Conservation (phyloP, 257 asterid species). For the Nemophila menziesii region DNA sequence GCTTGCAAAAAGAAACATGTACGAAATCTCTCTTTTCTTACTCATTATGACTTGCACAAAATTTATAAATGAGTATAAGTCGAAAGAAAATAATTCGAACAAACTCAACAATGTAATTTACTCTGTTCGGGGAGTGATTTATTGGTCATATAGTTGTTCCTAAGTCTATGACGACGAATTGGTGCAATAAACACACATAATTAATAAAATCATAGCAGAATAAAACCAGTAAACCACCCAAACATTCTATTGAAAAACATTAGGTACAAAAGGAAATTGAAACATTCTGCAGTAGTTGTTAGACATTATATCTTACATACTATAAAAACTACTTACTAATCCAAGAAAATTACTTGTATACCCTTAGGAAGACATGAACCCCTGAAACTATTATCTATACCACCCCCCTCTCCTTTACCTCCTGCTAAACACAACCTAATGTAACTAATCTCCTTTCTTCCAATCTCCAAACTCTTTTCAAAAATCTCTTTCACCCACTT, state of each 20-base stretch:
- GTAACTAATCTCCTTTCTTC: conserved; percentile 14
- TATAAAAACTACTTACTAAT: conserved; percentile 24
- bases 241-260: conserved; percentile 20
- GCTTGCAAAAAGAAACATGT: conserved; percentile 1
- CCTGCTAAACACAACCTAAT: conserved; percentile 46
- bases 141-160: neutral
- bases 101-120: no score
- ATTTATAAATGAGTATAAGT: conserved; percentile 16
- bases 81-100: conserved; percentile 13
- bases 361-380: conserved; percentile 65
- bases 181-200: no score
- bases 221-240: conserved; percentile 10
- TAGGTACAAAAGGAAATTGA: conserved; percentile 22
- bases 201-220: no score
- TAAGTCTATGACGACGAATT: no score
- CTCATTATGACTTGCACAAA: conserved; percentile 7
- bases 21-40: neutral
- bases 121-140: neutral
- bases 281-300: neutral
- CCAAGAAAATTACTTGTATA: conserved; percentile 42
- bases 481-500: conserved; percentile 57
- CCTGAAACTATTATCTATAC: conserved; percentile 39
- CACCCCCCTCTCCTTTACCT: conserved; percentile 19
- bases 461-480: conserved; percentile 28
- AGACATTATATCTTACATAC: conserved; percentile 17